Base-by-base conservation (phyloP, 1,284 basidiomycete genomes). In the Ceratobasidium theobromae region DNA sequence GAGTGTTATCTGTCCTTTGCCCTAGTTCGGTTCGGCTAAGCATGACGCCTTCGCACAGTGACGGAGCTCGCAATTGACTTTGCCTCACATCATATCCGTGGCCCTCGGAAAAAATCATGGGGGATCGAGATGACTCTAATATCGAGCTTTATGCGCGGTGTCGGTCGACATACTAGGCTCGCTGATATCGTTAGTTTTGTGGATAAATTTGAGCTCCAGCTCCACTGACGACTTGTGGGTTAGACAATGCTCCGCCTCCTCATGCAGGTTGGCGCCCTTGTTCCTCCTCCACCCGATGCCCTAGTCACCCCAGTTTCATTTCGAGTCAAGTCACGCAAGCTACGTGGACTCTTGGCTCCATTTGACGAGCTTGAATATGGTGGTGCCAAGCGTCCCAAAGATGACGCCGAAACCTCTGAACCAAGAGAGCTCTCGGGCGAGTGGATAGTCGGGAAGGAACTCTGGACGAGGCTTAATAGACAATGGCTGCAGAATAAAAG, bases 251-350 rank as follows among this genome's bases (percentile, higher is more conserved):
- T 95, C 49, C 86, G 96, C 23, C 82, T 86, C 76, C 79, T 93
- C 67, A 91, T 97, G 81, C 84, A 88, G 68, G 78, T 98, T 40
- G 86, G 86, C 32, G 88, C 90, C 18, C 82, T 95, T 60, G 85
- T 93, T 3, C 96, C 96, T 0, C 81, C 95, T 0, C 94, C 97
- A 1, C 90, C 92, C 8, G 95, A 98, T 75, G 95, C 95, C 2
- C 82, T 98, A 52, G 91, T 98, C 52, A 98, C 96, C 1, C 95
- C 96, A 4, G 91, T 99, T 54, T 94, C 93, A 0, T 99, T 98
- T 75, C 82, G 81, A 45, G 94, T 98, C 52, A 86, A 84, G 68
- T 83, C 79, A 71, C 86, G 91, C 9, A 77, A 82, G 3, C 79
- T 97, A 40, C 83, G 86, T 28, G 93, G 93, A 2, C 86, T 96